These are phyloP conservation scores for Sesbania bispinosa DNA, from an alignment of 306 rosid species.

Conservation along the genomic window DNA sequence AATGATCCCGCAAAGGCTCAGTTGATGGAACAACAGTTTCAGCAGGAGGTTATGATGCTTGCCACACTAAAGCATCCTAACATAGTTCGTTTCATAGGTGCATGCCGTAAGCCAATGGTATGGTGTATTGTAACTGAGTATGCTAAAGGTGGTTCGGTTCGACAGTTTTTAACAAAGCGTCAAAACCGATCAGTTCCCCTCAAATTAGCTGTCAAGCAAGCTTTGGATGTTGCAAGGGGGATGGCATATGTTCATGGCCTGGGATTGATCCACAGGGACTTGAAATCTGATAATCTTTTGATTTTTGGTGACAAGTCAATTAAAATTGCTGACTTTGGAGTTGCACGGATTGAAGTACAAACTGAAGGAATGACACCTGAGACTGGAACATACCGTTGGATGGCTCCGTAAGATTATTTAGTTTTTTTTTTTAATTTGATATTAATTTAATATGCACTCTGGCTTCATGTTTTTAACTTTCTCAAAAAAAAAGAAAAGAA, in stretches of 20 bases:
- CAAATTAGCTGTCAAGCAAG: constrained; percentile 94
- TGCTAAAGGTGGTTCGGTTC: constrained; percentile 96
- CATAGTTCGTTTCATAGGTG: constrained; percentile 94
- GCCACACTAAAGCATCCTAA: constrained; percentile 91
- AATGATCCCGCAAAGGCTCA: constrained; percentile 86
- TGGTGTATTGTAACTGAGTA: constrained; percentile 99
- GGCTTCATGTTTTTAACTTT: not conserved
- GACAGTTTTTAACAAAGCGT: constrained; percentile 82
- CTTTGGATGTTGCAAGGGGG: constrained; percentile 96
- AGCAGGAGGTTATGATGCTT: constrained; percentile 96
- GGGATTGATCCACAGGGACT: constrained; percentile 89
- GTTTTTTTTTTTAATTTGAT: not conserved
- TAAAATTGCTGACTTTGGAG: constrained; percentile 98
- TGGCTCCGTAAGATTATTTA: constrained; percentile 93
- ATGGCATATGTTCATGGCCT: constrained; percentile 92
- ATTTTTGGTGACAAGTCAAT: constrained; percentile 91
- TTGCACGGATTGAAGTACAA: constrained; percentile 98
- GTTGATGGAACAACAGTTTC: constrained; percentile 94
- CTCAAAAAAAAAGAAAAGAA: too few relatives aligned
- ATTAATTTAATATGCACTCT: not conserved
- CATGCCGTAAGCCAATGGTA: constrained; percentile 92
- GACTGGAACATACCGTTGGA: constrained; percentile 99
- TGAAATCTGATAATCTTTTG: constrained; percentile 94
- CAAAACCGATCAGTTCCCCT: constrained; percentile 85
- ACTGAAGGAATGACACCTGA: constrained; percentile 99